These are phyloP conservation scores for Arthrobotrys sphaeroides DNA, from an alignment of 2,329 filamentous ascomycete genomes.

Conservation along the genomic window DNA sequence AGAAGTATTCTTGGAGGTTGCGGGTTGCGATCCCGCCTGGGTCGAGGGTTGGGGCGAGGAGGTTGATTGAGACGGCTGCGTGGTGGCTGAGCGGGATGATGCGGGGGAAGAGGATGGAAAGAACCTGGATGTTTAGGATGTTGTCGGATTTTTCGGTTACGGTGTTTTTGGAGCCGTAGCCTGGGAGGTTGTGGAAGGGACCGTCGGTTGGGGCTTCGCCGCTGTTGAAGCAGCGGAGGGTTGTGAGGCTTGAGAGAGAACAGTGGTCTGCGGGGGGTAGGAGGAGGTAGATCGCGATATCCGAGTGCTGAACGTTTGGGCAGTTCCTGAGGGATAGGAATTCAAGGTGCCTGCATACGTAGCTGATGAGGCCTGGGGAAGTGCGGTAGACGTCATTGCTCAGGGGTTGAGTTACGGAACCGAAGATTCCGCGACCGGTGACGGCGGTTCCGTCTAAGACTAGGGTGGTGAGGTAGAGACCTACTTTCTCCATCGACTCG, in stretches of 20 bases:
- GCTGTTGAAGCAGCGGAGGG: slow-evolving; percentile 19
- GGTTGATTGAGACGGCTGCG: no score
- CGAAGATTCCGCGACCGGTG: slow-evolving; percentile 44
- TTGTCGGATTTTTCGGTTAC: slow-evolving; percentile 42
- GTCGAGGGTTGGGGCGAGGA: background rate
- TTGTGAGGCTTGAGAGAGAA: background rate
- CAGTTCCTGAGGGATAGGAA: slow-evolving; percentile 39
- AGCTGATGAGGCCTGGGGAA: slow-evolving; percentile 25
- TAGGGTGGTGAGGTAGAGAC: slow-evolving; percentile 20
- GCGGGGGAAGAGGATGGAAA: slow-evolving; percentile 25
- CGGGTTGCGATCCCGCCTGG: background rate
- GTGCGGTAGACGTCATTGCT: slow-evolving; percentile 29
- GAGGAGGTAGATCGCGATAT: slow-evolving; percentile 36
- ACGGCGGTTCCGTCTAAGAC: slow-evolving; percentile 40
- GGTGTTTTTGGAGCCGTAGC: slow-evolving; percentile 42
- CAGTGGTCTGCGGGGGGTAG: slow-evolving; percentile 14
- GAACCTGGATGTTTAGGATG: slow-evolving; percentile 46
- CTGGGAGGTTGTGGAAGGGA: slow-evolving; percentile 46
- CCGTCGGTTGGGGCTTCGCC: slow-evolving; percentile 45
- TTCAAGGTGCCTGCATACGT: background rate
- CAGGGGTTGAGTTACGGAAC: slow-evolving; percentile 23
- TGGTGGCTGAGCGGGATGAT: slow-evolving; percentile 4
- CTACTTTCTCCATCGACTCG: background rate
- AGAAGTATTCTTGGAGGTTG: background rate
- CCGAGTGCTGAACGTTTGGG: slow-evolving; percentile 45